phyloP scores from a whole-genome alignment of 192 early-diverging fungal genomes.

The Gryganskiella cystojenkinii region DNA sequence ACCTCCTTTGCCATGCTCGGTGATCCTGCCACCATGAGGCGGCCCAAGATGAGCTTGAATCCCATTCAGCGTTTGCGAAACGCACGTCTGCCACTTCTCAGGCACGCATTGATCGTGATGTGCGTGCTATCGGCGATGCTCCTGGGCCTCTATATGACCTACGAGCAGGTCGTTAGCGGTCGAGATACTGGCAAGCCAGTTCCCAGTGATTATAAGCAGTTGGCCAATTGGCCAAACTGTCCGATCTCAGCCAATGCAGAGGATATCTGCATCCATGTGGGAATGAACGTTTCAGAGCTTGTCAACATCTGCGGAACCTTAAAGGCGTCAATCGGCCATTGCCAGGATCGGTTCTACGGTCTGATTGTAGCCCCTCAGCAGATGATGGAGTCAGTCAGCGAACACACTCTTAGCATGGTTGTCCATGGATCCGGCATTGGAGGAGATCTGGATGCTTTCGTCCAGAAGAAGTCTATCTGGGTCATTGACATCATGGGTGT shows the following conservation, averaged over 20 bases:
- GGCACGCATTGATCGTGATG: too few relatives aligned
- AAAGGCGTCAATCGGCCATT: background rate
- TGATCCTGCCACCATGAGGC: too few relatives aligned
- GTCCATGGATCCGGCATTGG: slow-evolving; percentile 21
- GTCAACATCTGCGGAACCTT: background rate
- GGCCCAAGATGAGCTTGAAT: too few relatives aligned
- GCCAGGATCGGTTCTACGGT: slow-evolving; percentile 17
- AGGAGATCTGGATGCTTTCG: slow-evolving; percentile 15
- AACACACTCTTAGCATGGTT: slow-evolving; percentile 6
- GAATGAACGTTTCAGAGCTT: background rate
- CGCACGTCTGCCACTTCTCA: too few relatives aligned
- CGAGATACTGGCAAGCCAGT: too few relatives aligned
- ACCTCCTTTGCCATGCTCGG: too few relatives aligned
- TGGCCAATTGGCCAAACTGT: too few relatives aligned
- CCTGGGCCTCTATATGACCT: too few relatives aligned
- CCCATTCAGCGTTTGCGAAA: too few relatives aligned
- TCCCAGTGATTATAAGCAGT: too few relatives aligned
- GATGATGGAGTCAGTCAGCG: background rate
- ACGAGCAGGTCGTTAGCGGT: too few relatives aligned
- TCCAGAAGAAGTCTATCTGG: slow-evolving; percentile 35
- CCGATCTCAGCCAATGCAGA: background rate
- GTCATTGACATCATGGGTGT: slow-evolving; percentile 17
- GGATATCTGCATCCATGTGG: background rate
- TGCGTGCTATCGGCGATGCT: too few relatives aligned
- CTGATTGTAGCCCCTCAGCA: slow-evolving; percentile 9